phyloP scores from a whole-genome alignment of 2,329 filamentous ascomycete genomes.

The Elsinoe ampelina region DNA sequence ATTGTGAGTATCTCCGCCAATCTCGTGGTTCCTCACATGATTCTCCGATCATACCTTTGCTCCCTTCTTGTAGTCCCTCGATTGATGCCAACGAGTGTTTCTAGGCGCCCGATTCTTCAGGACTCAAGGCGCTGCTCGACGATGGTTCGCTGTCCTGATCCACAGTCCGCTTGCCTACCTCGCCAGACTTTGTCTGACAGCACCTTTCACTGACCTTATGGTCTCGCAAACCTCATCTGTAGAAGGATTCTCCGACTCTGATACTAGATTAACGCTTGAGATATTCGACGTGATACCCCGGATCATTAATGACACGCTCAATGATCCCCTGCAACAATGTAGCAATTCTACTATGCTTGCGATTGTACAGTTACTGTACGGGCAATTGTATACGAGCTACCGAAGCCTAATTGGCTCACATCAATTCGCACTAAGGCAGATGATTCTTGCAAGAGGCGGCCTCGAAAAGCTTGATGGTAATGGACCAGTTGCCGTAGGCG shows the following conservation, averaged over 20 bases:
- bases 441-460: constrained; percentile 24
- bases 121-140: background rate
- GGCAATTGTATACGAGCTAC: constrained; percentile 25
- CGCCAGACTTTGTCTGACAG: constrained; percentile 26
- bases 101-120: background rate
- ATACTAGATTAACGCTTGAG: constrained; percentile 1
- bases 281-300: constrained; percentile 10
- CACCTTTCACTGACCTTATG: constrained; percentile 28
- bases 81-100: background rate
- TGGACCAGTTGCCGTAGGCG: constrained; percentile 13
- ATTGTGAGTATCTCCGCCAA: background rate
- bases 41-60: no score
- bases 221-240: constrained; percentile 13
- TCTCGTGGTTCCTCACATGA: no score
- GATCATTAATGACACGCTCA: constrained; percentile 23
- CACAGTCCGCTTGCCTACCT: constrained; percentile 22
- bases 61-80: no score
- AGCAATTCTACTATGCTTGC: constrained; percentile 25
- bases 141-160: constrained; percentile 24
- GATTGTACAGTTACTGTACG: constrained; percentile 25
- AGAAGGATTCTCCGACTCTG: background rate
- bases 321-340: constrained; percentile 20
- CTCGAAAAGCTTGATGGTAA: constrained; percentile 22
- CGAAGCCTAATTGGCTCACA: constrained; percentile 20
- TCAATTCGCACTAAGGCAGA: constrained; percentile 22